Conservation (phyloP, 176 grass and related monocot species). For the Hyparrhenia diplandra region DNA sequence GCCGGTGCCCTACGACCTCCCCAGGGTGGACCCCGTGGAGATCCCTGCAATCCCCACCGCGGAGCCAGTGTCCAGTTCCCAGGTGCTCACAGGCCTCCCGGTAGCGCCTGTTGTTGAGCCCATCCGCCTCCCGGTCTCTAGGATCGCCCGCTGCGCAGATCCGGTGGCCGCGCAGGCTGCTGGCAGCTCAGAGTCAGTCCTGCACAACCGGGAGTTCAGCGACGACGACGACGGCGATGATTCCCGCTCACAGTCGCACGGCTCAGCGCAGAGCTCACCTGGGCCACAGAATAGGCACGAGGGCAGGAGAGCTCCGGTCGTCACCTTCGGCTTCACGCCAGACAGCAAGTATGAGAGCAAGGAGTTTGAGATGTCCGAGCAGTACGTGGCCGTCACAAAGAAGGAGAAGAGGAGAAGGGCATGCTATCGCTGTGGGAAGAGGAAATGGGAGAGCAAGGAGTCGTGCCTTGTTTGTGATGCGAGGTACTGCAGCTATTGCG, state of each 20-base stretch:
- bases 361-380: constrained; percentile 49
- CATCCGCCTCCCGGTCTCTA: constrained; percentile 70
- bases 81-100: constrained; percentile 24
- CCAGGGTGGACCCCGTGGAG: constrained; percentile 71
- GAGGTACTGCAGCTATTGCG: constrained; percentile 75
- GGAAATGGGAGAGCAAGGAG: constrained; percentile 95
- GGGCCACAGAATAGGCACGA: constrained; percentile 33
- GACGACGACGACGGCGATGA: constrained; percentile 19
- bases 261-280: constrained; percentile 51
- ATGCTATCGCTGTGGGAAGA: constrained; percentile 77
- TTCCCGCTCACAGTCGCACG: constrained; percentile 48
- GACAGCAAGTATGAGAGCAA: constrained; percentile 53
- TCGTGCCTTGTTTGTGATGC: constrained; percentile 75
- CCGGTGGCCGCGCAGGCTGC: constrained; percentile 1
- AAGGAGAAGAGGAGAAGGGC: constrained; percentile 55
- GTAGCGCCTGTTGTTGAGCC: constrained; percentile 58
- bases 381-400: constrained; percentile 48
- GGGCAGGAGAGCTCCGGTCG: constrained; percentile 46
- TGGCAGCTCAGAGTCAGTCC: constrained; percentile 69
- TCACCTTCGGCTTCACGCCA: constrained; percentile 59
- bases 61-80: constrained; percentile 45
- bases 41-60: constrained; percentile 68
- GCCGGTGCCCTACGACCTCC: constrained; percentile 80
- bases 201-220: constrained; percentile 68
- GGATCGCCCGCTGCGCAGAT: constrained; percentile 50